Percentiles rank a stretch among this genome's conserved stretches.
These are phyloP conservation scores for Jasminum sambac DNA, from an alignment of 257 asterid species.

Conservation along the genomic window DNA sequence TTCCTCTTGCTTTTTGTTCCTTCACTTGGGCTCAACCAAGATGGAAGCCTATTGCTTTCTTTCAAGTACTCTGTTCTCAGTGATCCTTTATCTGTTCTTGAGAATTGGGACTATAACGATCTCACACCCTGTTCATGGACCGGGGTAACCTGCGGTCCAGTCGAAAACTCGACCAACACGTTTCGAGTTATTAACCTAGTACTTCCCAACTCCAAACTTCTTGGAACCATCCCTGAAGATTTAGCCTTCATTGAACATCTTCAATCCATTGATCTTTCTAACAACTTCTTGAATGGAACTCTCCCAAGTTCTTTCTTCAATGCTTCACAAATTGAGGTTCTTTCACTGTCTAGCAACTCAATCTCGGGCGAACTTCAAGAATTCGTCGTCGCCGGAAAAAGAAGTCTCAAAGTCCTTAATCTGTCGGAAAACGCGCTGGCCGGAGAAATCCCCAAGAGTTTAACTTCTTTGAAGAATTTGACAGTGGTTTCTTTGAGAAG, in stretches of 20 bases:
- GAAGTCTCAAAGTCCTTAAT: constrained; percentile 44
- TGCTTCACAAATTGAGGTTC: constrained; percentile 51
- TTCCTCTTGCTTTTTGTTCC: constrained; percentile 43
- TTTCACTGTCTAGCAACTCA: constrained; percentile 52
- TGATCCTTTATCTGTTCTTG: constrained; percentile 85
- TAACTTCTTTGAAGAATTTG: constrained; percentile 38
- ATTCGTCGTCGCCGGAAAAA: constrained; percentile 17
- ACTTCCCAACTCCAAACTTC: constrained; percentile 58
- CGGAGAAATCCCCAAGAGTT: constrained; percentile 52
- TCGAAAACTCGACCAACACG: constrained; percentile 26
- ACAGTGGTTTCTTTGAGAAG: constrained; percentile 56
- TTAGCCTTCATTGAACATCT: constrained; percentile 66
- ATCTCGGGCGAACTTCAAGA: constrained; percentile 55
- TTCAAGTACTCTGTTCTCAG: constrained; percentile 72
- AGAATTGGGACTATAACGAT: constrained; percentile 76
- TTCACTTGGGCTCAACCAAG: constrained; percentile 55
- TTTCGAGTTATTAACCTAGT: constrained; percentile 46
- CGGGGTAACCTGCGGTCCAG: constrained; percentile 62
- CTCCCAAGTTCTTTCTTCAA: constrained; percentile 64
- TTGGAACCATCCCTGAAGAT: constrained; percentile 63
- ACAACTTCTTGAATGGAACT: constrained; percentile 68
- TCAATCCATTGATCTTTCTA: constrained; percentile 61
- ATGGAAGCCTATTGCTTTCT: constrained; percentile 80
- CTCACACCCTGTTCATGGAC: constrained; percentile 74
- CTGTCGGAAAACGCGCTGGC: constrained; percentile 57